Evolutionary conservation across 139 green algal genomes (phyloP), one percentile per base, ranked within the genome.

Genomic region (Auxenochlorella protothecoides): DNA sequence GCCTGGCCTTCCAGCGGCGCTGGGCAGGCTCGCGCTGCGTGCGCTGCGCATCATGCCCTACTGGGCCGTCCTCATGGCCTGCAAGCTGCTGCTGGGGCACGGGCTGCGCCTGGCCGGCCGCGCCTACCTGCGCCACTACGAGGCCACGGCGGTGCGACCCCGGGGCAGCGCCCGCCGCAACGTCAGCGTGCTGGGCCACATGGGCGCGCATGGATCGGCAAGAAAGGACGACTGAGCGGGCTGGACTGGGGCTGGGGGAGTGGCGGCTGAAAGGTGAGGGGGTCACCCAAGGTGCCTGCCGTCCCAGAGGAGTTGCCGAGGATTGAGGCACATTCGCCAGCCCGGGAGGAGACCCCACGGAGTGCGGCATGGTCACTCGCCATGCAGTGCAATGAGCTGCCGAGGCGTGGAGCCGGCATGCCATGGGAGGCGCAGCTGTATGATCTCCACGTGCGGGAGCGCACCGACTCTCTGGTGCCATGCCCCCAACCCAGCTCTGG

Each of bases 31-130:
- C 12, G 2, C 14, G 27, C 12, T 51, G 62, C 14, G 6, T 13
- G n/a, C 3, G 9, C 57, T 3, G 11, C n/a, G 55, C 13, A 44
- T 44, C 27, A 44, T 71, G 55, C 59, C 55, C 2, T 14, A 15
- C 16, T 78, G 72, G 77, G 27, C 27, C 52, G 53, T 59, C 55
- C 63, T 78, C 8, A 14, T 81, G 51, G 27, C 53, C 44, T 53
- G 16, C 9, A 81, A 81, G 55, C 51, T 78, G 14, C 60, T 52
- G 27, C 57, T 81, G 9, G 77, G 77, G 3, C 78, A 72, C 55
- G 51, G 66, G 61, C 55, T 81, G 11, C 63, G 68, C 15, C n/a
- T 54, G 56, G 69, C 9, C 15, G 68, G 72, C 0, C 44, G 55
- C 0, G 51, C 53, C 4, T 78, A 81, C 57, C 4, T 81, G 55